Conservation (phyloP, 805 yeast species). For the Yarrowia hollandica region DNA sequence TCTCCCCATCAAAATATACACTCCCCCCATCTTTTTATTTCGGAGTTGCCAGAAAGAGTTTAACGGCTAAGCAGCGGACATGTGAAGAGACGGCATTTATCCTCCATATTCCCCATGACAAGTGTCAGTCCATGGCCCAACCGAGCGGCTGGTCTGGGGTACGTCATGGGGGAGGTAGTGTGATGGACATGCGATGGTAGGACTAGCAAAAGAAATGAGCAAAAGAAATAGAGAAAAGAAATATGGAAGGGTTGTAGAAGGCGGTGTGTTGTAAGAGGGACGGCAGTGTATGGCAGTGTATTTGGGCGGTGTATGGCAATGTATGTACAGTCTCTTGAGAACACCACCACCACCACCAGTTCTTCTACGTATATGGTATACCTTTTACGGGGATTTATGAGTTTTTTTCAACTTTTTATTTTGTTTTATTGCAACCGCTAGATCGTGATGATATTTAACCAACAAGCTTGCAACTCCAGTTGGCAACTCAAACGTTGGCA, state of each 20-base stretch:
- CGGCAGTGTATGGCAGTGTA: too few relatives aligned
- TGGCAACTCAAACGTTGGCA: too few relatives aligned
- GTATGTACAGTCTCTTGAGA: too few relatives aligned
- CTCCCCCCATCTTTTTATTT: neutral
- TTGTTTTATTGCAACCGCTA: too few relatives aligned
- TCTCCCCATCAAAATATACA: neutral
- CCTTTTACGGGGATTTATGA: too few relatives aligned
- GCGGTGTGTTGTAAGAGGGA: neutral
- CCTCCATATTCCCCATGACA: slow-evolving; percentile 2
- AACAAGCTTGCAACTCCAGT: too few relatives aligned
- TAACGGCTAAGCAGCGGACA: slow-evolving; percentile 18
- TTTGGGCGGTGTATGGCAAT: too few relatives aligned
- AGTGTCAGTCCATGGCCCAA: slow-evolving; percentile 4
- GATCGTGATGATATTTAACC: too few relatives aligned
- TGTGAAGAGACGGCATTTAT: slow-evolving; percentile 12
- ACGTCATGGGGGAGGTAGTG: slow-evolving; percentile 3
- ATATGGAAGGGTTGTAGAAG: neutral
- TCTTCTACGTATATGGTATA: too few relatives aligned
- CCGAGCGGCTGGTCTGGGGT: slow-evolving; percentile 17
- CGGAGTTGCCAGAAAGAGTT: slow-evolving; percentile 4
- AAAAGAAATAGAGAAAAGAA: neutral
- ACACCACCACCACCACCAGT: too few relatives aligned
- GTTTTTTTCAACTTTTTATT: too few relatives aligned
- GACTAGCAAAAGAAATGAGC: neutral
- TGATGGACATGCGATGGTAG: neutral